Percentiles rank a stretch among this genome's conserved stretches.
These are phyloP conservation scores for Schizophyllum commune DNA, from an alignment of 1,284 basidiomycete genomes.

Conservation along the genomic window DNA sequence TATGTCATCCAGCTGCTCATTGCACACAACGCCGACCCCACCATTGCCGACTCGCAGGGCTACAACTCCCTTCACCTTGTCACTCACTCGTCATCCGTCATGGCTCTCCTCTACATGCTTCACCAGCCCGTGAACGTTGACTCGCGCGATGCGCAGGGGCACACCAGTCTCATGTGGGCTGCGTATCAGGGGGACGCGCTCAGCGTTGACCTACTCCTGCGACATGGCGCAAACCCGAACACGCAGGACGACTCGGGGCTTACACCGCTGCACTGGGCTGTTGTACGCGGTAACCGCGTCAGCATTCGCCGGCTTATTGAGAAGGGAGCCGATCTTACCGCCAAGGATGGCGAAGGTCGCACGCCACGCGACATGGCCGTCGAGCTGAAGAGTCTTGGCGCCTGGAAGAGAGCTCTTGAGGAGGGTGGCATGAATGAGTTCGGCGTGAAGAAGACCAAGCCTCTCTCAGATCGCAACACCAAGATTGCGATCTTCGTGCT, in stretches of 20 bases:
- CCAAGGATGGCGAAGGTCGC: conserved; percentile 80
- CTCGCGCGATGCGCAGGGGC: conserved; percentile 84
- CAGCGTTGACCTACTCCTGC: conserved; percentile 85
- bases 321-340: conserved; percentile 76
- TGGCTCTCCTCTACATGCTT: conserved; percentile 89
- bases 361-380: conserved; percentile 93
- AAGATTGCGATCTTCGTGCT: conserved; percentile 75
- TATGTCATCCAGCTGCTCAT: conserved; percentile 92
- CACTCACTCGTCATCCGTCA: conserved; percentile 90
- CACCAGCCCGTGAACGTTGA: conserved; percentile 89
- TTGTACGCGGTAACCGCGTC: conserved; percentile 87
- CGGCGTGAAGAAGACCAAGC: conserved; percentile 61
- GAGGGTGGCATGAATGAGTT: conserved; percentile 79
- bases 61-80: conserved; percentile 96
- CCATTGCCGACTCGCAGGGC: conserved; percentile 86
- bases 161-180: conserved; percentile 98
- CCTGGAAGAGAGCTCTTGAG: conserved; percentile 83
- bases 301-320: conserved; percentile 84
- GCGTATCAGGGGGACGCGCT: conserved; percentile 98
- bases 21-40: conserved; percentile 86
- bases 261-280: conserved; percentile 95
- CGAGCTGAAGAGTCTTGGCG: conserved; percentile 84
- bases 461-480: conserved; percentile 65
- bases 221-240: conserved; percentile 78
- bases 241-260: conserved; percentile 78